A percentile compares a stretch with the other conserved stretches of the same genome.
These are phyloP conservation scores for Monosporascus sp. DNA, from an alignment of 2,329 filamentous ascomycete genomes.

Conservation along the genomic window DNA sequence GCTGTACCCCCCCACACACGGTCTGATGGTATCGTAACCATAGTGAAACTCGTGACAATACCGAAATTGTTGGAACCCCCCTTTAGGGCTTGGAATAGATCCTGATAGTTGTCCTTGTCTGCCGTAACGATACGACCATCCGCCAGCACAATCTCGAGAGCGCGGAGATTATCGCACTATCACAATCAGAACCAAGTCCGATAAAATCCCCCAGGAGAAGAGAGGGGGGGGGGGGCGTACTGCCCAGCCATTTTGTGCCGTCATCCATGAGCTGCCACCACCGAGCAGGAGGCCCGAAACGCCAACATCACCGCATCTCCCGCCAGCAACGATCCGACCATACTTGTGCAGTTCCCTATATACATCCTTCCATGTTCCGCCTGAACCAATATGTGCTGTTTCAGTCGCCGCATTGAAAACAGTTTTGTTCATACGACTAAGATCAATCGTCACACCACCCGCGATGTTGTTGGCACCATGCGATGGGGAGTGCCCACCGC, in stretches of 20 bases:
- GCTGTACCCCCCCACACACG: constrained; percentile 4
- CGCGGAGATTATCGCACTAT: constrained; percentile 29
- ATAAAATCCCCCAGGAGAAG: no score
- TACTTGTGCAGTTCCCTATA: constrained; percentile 14
- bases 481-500: constrained; percentile 37
- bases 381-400: constrained; percentile 17
- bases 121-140: constrained; percentile 12
- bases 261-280: constrained; percentile 27
- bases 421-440: constrained; percentile 21
- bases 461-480: constrained; percentile 35
- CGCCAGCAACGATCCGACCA: constrained; percentile 10
- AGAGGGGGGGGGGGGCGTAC: not conserved
- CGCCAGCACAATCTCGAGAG: constrained; percentile 25
- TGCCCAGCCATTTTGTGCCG: constrained; percentile 20
- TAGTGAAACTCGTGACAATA: constrained; percentile 8
- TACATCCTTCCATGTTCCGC: constrained; percentile 14
- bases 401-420: constrained; percentile 5
- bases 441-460: constrained; percentile 37
- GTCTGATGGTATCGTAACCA: not conserved
- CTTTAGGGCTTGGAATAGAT: constrained; percentile 31
- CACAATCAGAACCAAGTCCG: constrained; percentile 20
- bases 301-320: constrained; percentile 12
- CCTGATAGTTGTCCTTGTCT: constrained; percentile 9
- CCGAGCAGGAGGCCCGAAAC: constrained; percentile 15
- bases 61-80: constrained; percentile 12